phyloP scores from a whole-genome alignment of 2,329 filamentous ascomycete species.

The Sporothrix mexicana region DNA sequence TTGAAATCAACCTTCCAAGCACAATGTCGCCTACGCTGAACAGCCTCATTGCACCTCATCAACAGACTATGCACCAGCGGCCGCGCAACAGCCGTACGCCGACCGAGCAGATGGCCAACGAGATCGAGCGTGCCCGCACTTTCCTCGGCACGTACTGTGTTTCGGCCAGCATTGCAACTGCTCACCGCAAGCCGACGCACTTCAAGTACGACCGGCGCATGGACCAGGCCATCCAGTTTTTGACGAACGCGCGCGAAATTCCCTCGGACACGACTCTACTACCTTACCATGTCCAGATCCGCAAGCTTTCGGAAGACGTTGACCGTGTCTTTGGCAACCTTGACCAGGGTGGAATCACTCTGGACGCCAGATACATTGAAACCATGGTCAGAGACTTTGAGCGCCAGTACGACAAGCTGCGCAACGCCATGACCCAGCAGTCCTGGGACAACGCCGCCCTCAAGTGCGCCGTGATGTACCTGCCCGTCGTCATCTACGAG shows the following conservation, averaged over 20 bases:
- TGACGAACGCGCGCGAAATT: slow-evolving; percentile 28
- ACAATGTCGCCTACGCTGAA: background rate
- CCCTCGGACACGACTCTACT: slow-evolving; percentile 35
- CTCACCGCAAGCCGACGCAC: slow-evolving; percentile 38
- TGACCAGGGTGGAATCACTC: slow-evolving; percentile 29
- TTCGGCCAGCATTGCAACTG: slow-evolving; percentile 37
- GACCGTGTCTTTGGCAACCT: slow-evolving; percentile 34
- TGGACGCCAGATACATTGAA: slow-evolving; percentile 38
- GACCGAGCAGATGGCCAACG: slow-evolving; percentile 31
- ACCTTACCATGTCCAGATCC: slow-evolving; percentile 35
- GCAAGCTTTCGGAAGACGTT: slow-evolving; percentile 38
- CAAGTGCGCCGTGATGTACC: slow-evolving; percentile 34
- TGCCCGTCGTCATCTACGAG: slow-evolving; percentile 38
- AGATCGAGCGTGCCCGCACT: slow-evolving; percentile 37
- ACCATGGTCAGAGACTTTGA: slow-evolving; percentile 38
- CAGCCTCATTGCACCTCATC: background rate
- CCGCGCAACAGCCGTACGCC: slow-evolving; percentile 3
- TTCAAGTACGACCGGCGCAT: slow-evolving; percentile 36
- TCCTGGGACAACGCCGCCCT: slow-evolving; percentile 36
- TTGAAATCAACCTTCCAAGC: slow-evolving; percentile 36
- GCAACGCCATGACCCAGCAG: slow-evolving; percentile 31
- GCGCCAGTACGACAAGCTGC: slow-evolving; percentile 36
- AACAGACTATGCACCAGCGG: background rate
- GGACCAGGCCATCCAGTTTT: slow-evolving; percentile 35
- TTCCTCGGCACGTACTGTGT: slow-evolving; percentile 38